Conservation (phyloP, 108 stramenopile species). For the Nitzschia palea region DNA sequence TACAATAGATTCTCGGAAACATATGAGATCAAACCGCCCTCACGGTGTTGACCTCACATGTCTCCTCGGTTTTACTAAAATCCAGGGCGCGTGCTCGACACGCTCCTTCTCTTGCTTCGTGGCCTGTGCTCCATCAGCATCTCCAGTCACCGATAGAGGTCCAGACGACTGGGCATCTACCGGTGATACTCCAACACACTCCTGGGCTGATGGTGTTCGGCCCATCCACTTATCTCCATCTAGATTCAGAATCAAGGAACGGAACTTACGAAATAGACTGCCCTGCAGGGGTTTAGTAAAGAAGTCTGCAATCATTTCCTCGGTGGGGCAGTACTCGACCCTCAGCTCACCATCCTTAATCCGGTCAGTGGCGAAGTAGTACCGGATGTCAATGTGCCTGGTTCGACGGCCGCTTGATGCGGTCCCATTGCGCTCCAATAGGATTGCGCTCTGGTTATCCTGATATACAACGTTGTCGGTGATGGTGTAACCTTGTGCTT, state of each 20-base stretch:
- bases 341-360: conserved; percentile 19
- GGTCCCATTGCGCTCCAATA: conserved; percentile 37
- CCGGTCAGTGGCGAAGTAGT: conserved; percentile 46
- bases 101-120: no score
- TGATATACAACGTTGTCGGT: conserved; percentile 29
- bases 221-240: background rate
- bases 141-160: no score
- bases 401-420: conserved; percentile 21
- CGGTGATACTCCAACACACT: conserved; percentile 11
- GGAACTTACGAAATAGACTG: conserved; percentile 32
- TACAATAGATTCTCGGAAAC: no score
- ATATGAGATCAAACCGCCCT: no score
- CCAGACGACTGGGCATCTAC: no score
- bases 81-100: no score
- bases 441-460: conserved; percentile 48
- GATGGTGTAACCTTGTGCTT: conserved; percentile 42
- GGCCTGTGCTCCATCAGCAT: no score
- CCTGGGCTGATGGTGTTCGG: background rate
- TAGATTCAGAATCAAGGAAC: conserved; percentile 27
- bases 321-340: conserved; percentile 49
- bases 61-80: no score
- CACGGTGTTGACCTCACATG: no score
- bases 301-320: conserved; percentile 38
- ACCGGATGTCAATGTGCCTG: conserved; percentile 35
- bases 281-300: conserved; percentile 47